Base-by-base conservation (phyloP, 345 rosid species). In the Balakata baccata region DNA sequence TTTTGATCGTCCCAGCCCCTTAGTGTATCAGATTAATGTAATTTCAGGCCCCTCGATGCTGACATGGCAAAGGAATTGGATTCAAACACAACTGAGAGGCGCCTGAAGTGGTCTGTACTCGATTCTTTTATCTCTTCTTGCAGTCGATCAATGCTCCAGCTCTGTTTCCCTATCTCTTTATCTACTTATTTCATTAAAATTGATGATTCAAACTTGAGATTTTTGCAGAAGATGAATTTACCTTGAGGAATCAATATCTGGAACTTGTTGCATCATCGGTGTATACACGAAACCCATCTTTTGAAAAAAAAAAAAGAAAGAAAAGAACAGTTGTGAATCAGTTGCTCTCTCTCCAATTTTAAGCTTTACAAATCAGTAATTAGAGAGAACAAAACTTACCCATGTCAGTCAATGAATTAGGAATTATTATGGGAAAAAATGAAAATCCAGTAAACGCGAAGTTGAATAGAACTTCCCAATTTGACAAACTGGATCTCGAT, bases 231-330 rank as follows among this genome's bases (percentile, higher is more conserved):
- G 18, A 51, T 77, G 59, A 34, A 13, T 60, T 79, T 52, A 87
- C 98, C 97, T 85, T 81, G 87, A 18, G 98, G 98, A 70, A 94
- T 87, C 16, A 86, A 81, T 72, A 92, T 88, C 82, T 89, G 84
- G 81, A 88, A 94, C 82, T 88, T 94, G 86, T 94, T 94, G 25
- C 84, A 37, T 89, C 91, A 75, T 94, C 98, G 14, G 83, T 86
- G 80, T 86, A 94, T 50, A 61, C 75, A 22, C 84, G 90, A 60
- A 85, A 83, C 38, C 37, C 17, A 38, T 8, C 63, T n/a, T n/a
- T n/a, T n/a, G n/a, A 29, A 29, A 29, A 29, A 29, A 29, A n/a
- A n/a, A n/a, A n/a, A n/a, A n/a, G n/a, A n/a, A n/a, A n/a, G n/a
- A 29, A 29, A 25, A 17, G 5, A 9, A 49, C 12, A 6, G 45